Conservation (phyloP, 2,329 filamentous ascomycete species). For the Colletotrichum gloeosporioides region DNA sequence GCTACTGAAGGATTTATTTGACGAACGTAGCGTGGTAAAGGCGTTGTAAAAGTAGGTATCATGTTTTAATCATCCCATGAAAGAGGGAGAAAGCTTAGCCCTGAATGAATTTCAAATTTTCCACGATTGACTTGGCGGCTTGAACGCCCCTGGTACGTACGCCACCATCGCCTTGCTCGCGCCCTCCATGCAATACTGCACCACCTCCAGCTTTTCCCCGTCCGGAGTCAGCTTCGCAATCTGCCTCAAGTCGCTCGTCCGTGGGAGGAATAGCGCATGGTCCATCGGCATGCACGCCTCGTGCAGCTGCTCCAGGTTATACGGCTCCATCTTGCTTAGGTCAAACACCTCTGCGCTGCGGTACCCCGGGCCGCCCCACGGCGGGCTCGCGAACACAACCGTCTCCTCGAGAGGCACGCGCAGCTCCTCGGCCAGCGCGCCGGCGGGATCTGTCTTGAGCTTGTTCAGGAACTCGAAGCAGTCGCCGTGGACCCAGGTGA, state of each 20-base stretch:
- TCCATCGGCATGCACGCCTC: slow-evolving; percentile 64
- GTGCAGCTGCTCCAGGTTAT: slow-evolving; percentile 70
- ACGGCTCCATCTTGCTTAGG: slow-evolving; percentile 86
- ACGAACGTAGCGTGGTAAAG: slow-evolving; percentile 73
- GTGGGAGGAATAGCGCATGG: slow-evolving; percentile 81
- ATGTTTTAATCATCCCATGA: neutral
- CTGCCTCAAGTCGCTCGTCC: slow-evolving; percentile 83
- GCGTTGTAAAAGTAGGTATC: slow-evolving; percentile 46
- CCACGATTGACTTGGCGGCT: neutral
- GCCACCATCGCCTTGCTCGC: slow-evolving; percentile 84
- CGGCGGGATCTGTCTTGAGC: slow-evolving; percentile 38
- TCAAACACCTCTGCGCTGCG: slow-evolving; percentile 75
- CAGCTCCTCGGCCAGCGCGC: slow-evolving; percentile 42
- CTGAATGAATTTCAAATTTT: neutral
- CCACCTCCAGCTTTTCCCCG: slow-evolving; percentile 69
- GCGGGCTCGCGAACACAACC: slow-evolving; percentile 62
- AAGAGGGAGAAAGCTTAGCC: neutral
- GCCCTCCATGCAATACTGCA: slow-evolving; percentile 91
- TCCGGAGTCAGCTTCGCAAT: slow-evolving; percentile 64
- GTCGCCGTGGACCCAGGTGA: slow-evolving; percentile 88
- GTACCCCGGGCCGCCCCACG: slow-evolving; percentile 66
- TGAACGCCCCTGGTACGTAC: slow-evolving; percentile 52
- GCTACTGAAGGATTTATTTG: slow-evolving; percentile 78
- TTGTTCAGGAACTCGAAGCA: slow-evolving; percentile 77
- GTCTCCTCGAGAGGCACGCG: slow-evolving; percentile 46